Conservation (phyloP, 2,329 filamentous ascomycete species). For the Hymenoscyphus occultus region DNA sequence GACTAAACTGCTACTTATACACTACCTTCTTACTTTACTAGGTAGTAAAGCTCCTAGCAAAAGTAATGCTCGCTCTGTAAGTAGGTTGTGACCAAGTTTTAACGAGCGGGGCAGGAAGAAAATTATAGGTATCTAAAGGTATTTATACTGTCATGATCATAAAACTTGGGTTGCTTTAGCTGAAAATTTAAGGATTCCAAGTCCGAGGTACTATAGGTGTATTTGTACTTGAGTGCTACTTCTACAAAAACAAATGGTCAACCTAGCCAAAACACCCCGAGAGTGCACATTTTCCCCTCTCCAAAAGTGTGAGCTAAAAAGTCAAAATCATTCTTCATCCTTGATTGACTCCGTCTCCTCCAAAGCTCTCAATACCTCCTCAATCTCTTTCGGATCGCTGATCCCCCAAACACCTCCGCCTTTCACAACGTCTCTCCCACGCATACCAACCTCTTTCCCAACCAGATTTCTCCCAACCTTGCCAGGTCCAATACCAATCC, state of each 20-base stretch:
- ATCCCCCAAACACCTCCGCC: slow-evolving; percentile 93
- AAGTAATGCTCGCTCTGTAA: too few species aligned
- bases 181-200: too few species aligned
- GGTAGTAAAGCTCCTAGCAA: too few species aligned
- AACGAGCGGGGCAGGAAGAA: too few species aligned
- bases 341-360: slow-evolving; percentile 56
- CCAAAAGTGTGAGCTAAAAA: neutral
- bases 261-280: neutral
- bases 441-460: slow-evolving; percentile 91
- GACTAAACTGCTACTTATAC: too few species aligned
- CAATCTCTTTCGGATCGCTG: slow-evolving; percentile 73
- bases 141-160: too few species aligned
- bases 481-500: slow-evolving; percentile 89
- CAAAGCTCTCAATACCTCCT: slow-evolving; percentile 62
- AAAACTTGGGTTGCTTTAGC: too few species aligned
- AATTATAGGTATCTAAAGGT: too few species aligned
- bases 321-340: slow-evolving; percentile 25
- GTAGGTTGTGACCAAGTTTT: too few species aligned
- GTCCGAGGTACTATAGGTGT: neutral
- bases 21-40: too few species aligned
- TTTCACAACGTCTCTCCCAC: slow-evolving; percentile 71
- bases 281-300: neutral
- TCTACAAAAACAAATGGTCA: neutral
- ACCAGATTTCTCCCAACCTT: slow-evolving; percentile 93
- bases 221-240: neutral